Conservation (phyloP, 345 rosid genomes). For the Camelina neglecta region DNA sequence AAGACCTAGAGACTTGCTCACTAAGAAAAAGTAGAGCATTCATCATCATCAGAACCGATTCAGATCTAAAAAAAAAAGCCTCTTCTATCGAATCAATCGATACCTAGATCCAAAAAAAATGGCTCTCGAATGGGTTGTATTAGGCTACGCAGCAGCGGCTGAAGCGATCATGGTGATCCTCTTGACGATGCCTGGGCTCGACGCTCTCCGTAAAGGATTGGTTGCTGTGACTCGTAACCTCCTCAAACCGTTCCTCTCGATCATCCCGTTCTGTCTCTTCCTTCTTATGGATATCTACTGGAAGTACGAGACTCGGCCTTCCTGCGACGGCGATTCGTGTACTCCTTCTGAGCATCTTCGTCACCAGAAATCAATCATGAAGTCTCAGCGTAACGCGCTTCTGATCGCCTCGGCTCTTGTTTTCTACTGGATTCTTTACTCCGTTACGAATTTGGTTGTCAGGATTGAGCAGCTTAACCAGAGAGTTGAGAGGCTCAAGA, state of each 20-base stretch:
- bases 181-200: constrained; percentile 83
- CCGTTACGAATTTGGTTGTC: constrained; percentile 67
- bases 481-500: constrained; percentile 75
- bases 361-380: constrained; percentile 91
- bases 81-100: not conserved
- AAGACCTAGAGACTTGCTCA: constrained; percentile 31
- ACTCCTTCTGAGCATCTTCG: constrained; percentile 79
- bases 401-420: constrained; percentile 71
- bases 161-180: constrained; percentile 92
- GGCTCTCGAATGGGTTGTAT: constrained; percentile 94
- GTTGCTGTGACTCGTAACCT: constrained; percentile 82
- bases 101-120: constrained; percentile 48
- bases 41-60: constrained; percentile 22
- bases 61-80: constrained; percentile 23
- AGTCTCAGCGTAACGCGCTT: constrained; percentile 89
- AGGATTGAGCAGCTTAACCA: constrained; percentile 76
- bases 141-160: constrained; percentile 86
- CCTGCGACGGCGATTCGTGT: constrained; percentile 72
- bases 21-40: constrained; percentile 20
- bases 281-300: constrained; percentile 88
- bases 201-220: constrained; percentile 68
- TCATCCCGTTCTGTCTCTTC: constrained; percentile 86
- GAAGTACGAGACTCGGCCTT: constrained; percentile 88
- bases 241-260: constrained; percentile 78
- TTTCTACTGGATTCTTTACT: constrained; percentile 85